Evolutionary conservation across 1,284 basidiomycete species (phyloP).

Genomic region (Tetrapyrgos nigripes): DNA sequence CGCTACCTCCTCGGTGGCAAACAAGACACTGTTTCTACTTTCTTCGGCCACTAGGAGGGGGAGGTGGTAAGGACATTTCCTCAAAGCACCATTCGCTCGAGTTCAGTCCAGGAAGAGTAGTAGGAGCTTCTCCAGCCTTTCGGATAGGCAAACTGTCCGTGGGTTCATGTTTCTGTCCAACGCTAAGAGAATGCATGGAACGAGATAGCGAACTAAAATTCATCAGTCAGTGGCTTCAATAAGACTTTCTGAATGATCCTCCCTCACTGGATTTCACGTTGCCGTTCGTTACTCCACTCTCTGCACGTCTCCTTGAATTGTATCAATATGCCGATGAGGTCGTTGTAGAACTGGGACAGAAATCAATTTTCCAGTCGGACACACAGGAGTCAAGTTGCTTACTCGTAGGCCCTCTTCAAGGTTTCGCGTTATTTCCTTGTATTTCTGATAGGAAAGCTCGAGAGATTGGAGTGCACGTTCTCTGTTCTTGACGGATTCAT

Average conservation of each 20-base stretch:
- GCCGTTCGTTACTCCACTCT: conserved; percentile 74
- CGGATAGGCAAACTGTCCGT: conserved; percentile 12
- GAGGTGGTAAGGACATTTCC: conserved; percentile 22
- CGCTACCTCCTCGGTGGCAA: too few relatives aligned
- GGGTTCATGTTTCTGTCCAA: conserved; percentile 31
- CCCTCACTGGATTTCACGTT: conserved; percentile 63
- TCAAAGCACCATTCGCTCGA: conserved; percentile 42
- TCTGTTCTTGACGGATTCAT: conserved; percentile 81
- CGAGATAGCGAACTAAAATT: conserved; percentile 43
- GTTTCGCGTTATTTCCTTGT: conserved; percentile 85
- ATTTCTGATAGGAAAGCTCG: conserved; percentile 89
- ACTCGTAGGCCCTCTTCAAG: conserved; percentile 90
- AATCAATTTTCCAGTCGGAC: not conserved
- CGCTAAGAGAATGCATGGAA: conserved; percentile 44
- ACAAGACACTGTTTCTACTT: not conserved
- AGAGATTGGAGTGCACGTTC: conserved; percentile 88
- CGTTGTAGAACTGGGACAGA: conserved; percentile 80
- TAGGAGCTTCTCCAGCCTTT: conserved; percentile 15
- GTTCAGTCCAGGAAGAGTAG: conserved; percentile 41
- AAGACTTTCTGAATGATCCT: not conserved
- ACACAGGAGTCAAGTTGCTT: not conserved
- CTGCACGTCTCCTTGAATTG: conserved; percentile 81
- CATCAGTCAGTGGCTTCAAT: not conserved
- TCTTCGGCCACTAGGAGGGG: conserved; percentile 7
- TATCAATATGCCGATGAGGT: conserved; percentile 71